Conservation (phyloP, 106 monocot species). For the Triglochin maritima region DNA sequence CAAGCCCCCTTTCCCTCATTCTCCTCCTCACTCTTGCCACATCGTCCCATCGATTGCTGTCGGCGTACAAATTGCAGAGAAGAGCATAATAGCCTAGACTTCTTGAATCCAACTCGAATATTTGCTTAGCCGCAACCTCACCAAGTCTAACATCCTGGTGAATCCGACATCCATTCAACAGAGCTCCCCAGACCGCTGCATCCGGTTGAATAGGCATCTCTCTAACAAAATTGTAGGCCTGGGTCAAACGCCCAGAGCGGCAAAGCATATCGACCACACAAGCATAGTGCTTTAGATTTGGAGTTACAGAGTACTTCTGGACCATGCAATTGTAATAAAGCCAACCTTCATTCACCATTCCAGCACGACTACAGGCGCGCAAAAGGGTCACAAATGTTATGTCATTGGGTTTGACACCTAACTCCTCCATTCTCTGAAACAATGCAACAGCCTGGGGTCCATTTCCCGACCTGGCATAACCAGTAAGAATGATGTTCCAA, state of each 20-base stretch:
- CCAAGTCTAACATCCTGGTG: slow-evolving; percentile 53
- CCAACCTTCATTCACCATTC: slow-evolving; percentile 51
- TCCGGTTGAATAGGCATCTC: slow-evolving; percentile 71
- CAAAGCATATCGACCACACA: slow-evolving; percentile 86
- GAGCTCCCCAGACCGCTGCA: slow-evolving; percentile 72
- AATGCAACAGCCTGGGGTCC: slow-evolving; percentile 42
- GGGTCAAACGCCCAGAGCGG: slow-evolving; percentile 50
- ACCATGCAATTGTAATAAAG: slow-evolving; percentile 41
- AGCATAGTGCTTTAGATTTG: slow-evolving; percentile 71
- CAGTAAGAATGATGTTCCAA: slow-evolving; percentile 77
- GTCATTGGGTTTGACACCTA: slow-evolving; percentile 45
- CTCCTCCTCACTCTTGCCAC: slow-evolving; percentile 48
- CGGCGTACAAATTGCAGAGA: slow-evolving; percentile 63
- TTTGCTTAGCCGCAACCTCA: slow-evolving; percentile 49
- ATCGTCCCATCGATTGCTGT: slow-evolving; percentile 47
- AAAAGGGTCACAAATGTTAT: slow-evolving; percentile 68
- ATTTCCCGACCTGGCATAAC: slow-evolving; percentile 39
- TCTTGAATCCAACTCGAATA: slow-evolving; percentile 45
- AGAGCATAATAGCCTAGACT: slow-evolving; percentile 54
- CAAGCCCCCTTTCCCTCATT: slow-evolving; percentile 66
- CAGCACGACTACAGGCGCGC: slow-evolving; percentile 58
- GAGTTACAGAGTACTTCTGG: slow-evolving; percentile 31
- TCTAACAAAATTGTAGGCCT: slow-evolving; percentile 49
- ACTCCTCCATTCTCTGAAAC: slow-evolving; percentile 45
- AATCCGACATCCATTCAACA: slow-evolving; percentile 79